Evolutionary conservation across 345 rosid species (phyloP), one percentile per base, ranked within the genome.

Genomic region (Trapa incisa): DNA sequence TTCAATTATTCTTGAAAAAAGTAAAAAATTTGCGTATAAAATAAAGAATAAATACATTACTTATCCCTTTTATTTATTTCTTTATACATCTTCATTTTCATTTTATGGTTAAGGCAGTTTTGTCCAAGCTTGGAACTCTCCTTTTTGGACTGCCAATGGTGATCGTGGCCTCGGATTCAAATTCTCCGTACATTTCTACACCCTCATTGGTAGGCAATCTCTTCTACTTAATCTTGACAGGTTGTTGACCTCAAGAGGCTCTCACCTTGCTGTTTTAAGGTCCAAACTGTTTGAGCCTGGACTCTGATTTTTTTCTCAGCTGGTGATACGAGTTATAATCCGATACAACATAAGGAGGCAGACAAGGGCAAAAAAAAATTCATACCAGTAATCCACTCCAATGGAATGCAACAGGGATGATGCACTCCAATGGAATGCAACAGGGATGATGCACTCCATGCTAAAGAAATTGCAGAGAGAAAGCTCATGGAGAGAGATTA

Each of bases 321-420:
- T 57, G 22, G 3, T 17, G 0, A 57, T 57, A 22, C 9, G 32
- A 22, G 61, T 57, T 57, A 57, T 22, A 70, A 17, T 38, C 52
- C 37, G 69, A 48, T 52, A 65, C 22, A 37, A 57, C 61, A 57
- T 10, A 38, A 36, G 36, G 42, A 63, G 66, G 4, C 68, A 45
- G 70, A 58, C 47, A 63, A 64, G 61, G 64, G 65, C 47, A 37
- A 70, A 72, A 66, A 61, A 22, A 56, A 32, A 47, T 12, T 69
- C 72, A n/a, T 61, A 61, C 35, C 14, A 37, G 62, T 39, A 5
- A 50, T 33, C 9, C 65, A n/a, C 61, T 70, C 12, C 62, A 45
- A 90, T 93, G 96, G 98, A 93, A 71, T 93, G 98, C 79, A 93
- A 90, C 68, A 88, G 77, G 79, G 98, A 90, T 38, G 98, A 90